Conservation (phyloP, 2,329 filamentous ascomycete genomes). For the Ophiostoma angusticollis region DNA sequence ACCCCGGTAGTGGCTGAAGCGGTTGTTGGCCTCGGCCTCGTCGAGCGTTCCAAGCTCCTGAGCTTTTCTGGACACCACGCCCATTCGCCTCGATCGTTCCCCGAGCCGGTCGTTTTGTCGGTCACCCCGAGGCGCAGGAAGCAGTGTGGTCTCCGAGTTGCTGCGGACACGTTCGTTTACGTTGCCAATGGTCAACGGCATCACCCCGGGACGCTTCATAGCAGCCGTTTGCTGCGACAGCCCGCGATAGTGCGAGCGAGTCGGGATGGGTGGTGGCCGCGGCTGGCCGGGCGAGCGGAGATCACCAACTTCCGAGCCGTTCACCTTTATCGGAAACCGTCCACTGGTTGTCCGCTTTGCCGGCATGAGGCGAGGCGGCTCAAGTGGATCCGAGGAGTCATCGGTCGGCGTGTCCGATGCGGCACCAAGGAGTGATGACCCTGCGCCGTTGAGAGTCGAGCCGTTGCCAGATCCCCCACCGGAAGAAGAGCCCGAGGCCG, state of each 20-base stretch:
- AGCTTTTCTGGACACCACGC: constrained; percentile 45
- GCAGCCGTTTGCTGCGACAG: constrained; percentile 54
- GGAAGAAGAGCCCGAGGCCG: constrained; percentile 1
- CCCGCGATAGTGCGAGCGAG: constrained; percentile 67
- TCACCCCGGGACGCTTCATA: constrained; percentile 57
- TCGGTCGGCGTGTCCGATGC: constrained; percentile 40
- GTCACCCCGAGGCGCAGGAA: constrained; percentile 31
- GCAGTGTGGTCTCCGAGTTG: constrained; percentile 49
- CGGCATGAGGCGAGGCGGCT: constrained; percentile 57
- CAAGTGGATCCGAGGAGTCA: constrained; percentile 59
- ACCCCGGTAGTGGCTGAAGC: constrained; percentile 54
- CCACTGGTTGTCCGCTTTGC: constrained; percentile 50
- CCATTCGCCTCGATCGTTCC: constrained; percentile 46
- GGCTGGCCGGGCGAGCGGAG: constrained; percentile 53
- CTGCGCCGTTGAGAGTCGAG: not conserved
- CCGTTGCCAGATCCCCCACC: constrained; percentile 5
- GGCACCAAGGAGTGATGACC: constrained; percentile 10
- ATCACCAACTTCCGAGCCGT: constrained; percentile 56
- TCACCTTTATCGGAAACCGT: constrained; percentile 58
- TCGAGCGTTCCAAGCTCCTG: constrained; percentile 51
- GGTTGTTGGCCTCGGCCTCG: constrained; percentile 47
- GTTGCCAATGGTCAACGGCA: constrained; percentile 56
- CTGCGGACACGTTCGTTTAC: constrained; percentile 54
- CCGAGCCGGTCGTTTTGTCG: constrained; percentile 32
- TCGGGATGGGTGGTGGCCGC: constrained; percentile 65